Base-by-base conservation (phyloP, 257 asterid genomes). In the Nicotiana paniculata region DNA sequence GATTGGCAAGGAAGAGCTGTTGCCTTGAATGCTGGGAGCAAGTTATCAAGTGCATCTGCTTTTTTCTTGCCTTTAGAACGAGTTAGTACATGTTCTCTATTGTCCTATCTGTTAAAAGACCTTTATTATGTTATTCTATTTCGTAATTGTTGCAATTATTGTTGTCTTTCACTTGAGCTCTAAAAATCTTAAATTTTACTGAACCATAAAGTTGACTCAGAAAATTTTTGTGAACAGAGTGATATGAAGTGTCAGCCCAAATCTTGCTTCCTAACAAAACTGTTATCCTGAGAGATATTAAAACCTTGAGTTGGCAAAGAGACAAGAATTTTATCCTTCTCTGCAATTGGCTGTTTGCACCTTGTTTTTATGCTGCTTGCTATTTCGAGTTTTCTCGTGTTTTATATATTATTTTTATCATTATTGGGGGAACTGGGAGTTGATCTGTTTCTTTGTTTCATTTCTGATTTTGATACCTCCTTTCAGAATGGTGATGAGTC, bases 1-100 rank as follows among this genome's bases (percentile, higher is more conserved):
- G 98, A 96, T 88, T 94, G 99, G 97, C 98, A 92, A 89, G 99
- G 99, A 80, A 93, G 99, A 90, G 99, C 98, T 64, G 95, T 96
- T 84, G 99, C 98, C 85, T 90, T 96, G 92, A 96, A 96, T 91
- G 98, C 99, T 80, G 99, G 99, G 86, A 91, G 99, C 91, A 96
- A 96, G 91, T 94, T 97, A 77, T 92, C 98, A 78, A 94, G 98
- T 85, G 97, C 99, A 75, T 96, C 99, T 15, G 98, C 99, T 30
- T 96, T 94, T 91, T 96, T 96, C 93, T 91, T 96, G 86, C 99
- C 99, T 84, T 88, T 96, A 87, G 99, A 96, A 89, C 93, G 98
- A 79, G 99, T 96, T 87, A 90, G 93, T 79, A 68, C 84, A 75
- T 84, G 66, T 81, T 61, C 51, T 37, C 16, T 62, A 43, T 24